Base-by-base conservation (phyloP, 1,139 yeast species). In the Protomyces inundatus region DNA sequence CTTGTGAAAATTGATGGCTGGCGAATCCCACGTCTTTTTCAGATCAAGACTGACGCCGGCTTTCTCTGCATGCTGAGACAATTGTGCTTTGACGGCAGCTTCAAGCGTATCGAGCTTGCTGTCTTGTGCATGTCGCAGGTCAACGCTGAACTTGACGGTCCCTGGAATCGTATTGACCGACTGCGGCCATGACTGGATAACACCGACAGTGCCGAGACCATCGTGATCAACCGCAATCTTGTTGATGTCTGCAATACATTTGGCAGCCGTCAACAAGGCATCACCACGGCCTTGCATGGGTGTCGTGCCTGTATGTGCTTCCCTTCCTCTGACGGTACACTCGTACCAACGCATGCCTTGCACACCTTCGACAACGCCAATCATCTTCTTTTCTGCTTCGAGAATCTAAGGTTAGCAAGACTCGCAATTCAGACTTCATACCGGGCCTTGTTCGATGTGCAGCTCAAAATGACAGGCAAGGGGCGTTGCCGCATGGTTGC, bases 361-460 rank as follows among this genome's bases (percentile, higher is more conserved):
- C 32, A 81, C 88, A 23, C 88, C 88, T 10, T 78, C 77, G 3
- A 86, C 90, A 51, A 86, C 77, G 32, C 90, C 91, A 66, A 86
- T 82, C 66, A 80, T 80, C 69, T 82, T 80, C 1, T 79, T 70
- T 48, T 79, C 80, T 33, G 79, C 78, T 71, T 86, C 90, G 64
- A 86, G 77, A 54, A 84, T 77, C 42, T 39, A 39, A 12, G 12
- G 42, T 39, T 4, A 39, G 42, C 42, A 39, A 12, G 2, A 3
- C 12, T 3, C 23, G 23, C 5, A 39, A 10, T 12, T 7, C 12
- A 39, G 42, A 39, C 14, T 9, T 14, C 42, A 7, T 12, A 39
- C 42, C 3, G 90, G 90, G 4, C 90, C 91, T 73, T 86, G 91
- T 71, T 86, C 90, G 66, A 86, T 86, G 71, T 86, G 91, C 65